These are phyloP conservation scores for Penicillium capsulatum DNA, from an alignment of 2,329 filamentous ascomycete genomes.

Conservation along the genomic window DNA sequence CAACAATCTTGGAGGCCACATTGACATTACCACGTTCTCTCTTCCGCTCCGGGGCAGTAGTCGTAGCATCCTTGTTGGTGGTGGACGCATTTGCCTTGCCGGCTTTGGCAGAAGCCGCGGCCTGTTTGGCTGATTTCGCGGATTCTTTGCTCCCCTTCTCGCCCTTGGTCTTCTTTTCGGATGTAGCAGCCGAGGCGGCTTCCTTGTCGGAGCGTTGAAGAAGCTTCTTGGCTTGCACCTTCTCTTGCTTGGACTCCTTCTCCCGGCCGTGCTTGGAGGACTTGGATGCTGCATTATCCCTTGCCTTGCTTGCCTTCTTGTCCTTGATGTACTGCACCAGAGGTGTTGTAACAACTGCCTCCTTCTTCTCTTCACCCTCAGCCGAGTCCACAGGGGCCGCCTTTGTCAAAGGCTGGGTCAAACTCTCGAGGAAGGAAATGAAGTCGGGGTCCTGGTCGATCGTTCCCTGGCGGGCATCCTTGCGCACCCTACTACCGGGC, in stretches of 20 bases:
- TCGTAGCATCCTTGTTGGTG: slow-evolving; percentile 25
- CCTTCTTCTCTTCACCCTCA: slow-evolving; percentile 51
- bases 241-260: slow-evolving; percentile 40
- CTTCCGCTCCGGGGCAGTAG: slow-evolving; percentile 44
- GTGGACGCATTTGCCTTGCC: slow-evolving; percentile 31
- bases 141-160: slow-evolving; percentile 62
- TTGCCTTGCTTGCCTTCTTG: slow-evolving; percentile 77
- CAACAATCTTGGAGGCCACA: slow-evolving; percentile 55
- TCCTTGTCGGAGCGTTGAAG: slow-evolving; percentile 39
- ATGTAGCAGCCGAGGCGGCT: slow-evolving; percentile 19
- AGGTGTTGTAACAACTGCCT: slow-evolving; percentile 73
- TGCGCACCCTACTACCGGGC: slow-evolving; percentile 67
- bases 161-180: slow-evolving; percentile 37
- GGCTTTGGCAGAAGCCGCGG: slow-evolving; percentile 30
- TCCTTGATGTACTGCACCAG: slow-evolving; percentile 86
- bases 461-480: slow-evolving; percentile 82
- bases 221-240: slow-evolving; percentile 42
- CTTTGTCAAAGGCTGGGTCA: slow-evolving; percentile 69
- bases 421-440: slow-evolving; percentile 81
- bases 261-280: slow-evolving; percentile 41
- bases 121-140: slow-evolving; percentile 51
- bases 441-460: slow-evolving; percentile 97
- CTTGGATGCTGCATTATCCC: slow-evolving; percentile 51
- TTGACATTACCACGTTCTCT: slow-evolving; percentile 52
- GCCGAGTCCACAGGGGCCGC: slow-evolving; percentile 48